Evolutionary conservation across 2,329 filamentous ascomycete species (phyloP).

Genomic region (Xylariaceae sp.): DNA sequence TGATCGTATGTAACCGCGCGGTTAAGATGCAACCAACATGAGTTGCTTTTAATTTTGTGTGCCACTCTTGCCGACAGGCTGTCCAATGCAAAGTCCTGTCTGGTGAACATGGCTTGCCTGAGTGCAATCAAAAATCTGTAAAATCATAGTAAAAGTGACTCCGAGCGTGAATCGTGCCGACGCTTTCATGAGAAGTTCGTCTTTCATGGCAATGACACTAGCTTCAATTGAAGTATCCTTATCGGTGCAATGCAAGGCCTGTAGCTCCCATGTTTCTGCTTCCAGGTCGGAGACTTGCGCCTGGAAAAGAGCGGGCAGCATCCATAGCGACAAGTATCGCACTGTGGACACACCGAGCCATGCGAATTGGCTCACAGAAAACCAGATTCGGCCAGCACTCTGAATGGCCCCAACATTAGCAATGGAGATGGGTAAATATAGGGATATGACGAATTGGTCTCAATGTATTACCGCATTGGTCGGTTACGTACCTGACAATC

Average conservation of each 20-base stretch:
- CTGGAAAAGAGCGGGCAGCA: conserved; percentile 2
- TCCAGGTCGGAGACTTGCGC: background rate
- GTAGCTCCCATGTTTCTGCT: background rate
- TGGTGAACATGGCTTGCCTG: conserved; percentile 1
- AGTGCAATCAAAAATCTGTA: background rate
- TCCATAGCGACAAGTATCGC: background rate
- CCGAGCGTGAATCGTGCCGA: background rate
- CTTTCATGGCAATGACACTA: background rate
- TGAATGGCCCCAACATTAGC: conserved; percentile 30
- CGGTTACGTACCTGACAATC: conserved; percentile 80
- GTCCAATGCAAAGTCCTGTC: background rate
- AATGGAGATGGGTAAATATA: conserved; percentile 22
- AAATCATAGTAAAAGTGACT: background rate
- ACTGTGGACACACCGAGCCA: conserved; percentile 1
- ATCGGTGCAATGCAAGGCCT: background rate
- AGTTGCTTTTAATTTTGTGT: background rate
- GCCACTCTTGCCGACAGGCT: background rate
- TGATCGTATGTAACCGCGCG: background rate
- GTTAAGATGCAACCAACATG: background rate
- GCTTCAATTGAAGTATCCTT: background rate
- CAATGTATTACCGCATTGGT: background rate
- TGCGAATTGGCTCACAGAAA: conserved; percentile 46
- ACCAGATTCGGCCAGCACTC: conserved; percentile 58
- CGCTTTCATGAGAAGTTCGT: background rate
- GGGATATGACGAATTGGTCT: background rate